Base-by-base conservation (phyloP, 257 asterid genomes). In the Galeopsis tetrahit region DNA sequence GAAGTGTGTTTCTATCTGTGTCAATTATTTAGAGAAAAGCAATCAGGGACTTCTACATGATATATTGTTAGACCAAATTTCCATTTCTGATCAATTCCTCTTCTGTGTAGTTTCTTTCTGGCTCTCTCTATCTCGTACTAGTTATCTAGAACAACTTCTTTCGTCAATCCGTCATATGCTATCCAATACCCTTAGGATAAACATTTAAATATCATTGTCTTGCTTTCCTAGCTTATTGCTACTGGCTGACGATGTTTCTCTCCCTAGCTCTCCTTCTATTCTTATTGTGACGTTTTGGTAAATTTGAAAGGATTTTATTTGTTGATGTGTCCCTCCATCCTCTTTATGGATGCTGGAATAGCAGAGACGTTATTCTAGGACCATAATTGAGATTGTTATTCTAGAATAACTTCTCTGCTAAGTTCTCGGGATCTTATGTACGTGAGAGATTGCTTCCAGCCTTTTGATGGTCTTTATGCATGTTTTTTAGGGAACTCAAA, bases 401-500 rank as follows among this genome's bases (percentile, higher is more conserved):
- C 60, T 49, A 49, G 28, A 49, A 13, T n/a, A 49, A n/a, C 28
- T 49, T 49, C 56, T 49, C 56, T 49, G 56, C 52, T 49, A 49
- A n/a, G 28, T 14, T 49, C 56, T 49, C 56, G 14, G 56, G 21
- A 6, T 49, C 14, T n/a, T 49, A 31, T 7, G 36, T 6, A 34
- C n/a, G 31, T 13, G 35, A 52, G 21, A 35, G 57, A 14, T 61
- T 21, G 13, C 31, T 49, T 49, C 70, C 66, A 15, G 64, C 68
- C 36, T 62, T 67, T 58, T 68, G 42, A 64, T 80, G 72, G 35
- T 79, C 64, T 71, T 76, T 79, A 66, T 71, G 80, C 72, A 64
- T 81, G 67, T 71, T 64, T 57, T 68, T 75, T 86, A 94, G 99
- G 99, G 99, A 80, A 94, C 99, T 62, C 97, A 94, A 78, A 91